Conservation (phyloP, 495 filamentous ascomycete species). For the Tuber brumale region DNA sequence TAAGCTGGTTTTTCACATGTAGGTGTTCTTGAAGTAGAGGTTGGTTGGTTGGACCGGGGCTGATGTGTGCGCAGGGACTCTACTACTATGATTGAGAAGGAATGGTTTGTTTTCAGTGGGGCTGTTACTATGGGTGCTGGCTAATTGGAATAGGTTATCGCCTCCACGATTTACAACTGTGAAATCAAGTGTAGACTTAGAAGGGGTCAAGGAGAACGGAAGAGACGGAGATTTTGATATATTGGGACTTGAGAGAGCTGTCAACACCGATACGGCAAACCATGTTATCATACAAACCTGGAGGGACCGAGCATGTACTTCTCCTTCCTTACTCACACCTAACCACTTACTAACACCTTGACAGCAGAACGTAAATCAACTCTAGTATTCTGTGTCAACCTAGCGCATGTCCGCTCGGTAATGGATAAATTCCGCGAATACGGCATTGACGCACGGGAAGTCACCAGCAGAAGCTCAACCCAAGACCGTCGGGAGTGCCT, state of each 20-base stretch:
- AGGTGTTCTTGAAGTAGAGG: conserved; percentile 14
- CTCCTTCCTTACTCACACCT: no score
- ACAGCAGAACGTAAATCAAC: conserved; percentile 65
- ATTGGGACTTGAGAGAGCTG: conserved; percentile 62
- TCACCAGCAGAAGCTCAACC: conserved; percentile 70
- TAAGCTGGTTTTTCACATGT: conserved; percentile 92
- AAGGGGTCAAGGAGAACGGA: conserved; percentile 56
- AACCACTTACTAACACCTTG: neutral
- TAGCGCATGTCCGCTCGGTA: conserved; percentile 67
- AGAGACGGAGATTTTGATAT: conserved; percentile 75
- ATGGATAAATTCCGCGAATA: conserved; percentile 66
- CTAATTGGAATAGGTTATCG: conserved; percentile 48
- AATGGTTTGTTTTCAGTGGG: conserved; percentile 51
- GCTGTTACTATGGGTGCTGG: neutral
- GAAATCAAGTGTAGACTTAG: conserved; percentile 68
- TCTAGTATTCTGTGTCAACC: conserved; percentile 85
- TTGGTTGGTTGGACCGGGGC: neutral
- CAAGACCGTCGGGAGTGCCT: conserved; percentile 59
- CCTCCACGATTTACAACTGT: conserved; percentile 92
- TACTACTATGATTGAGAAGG: conserved; percentile 89
- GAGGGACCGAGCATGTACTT: conserved; percentile 59
- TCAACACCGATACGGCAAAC: conserved; percentile 74
- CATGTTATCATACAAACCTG: conserved; percentile 77
- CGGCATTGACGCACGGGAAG: conserved; percentile 74
- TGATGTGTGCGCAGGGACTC: conserved; percentile 56